These are phyloP conservation scores for Tolypocladium inflatum DNA, from an alignment of 2,329 filamentous ascomycete genomes.

Conservation along the genomic window DNA sequence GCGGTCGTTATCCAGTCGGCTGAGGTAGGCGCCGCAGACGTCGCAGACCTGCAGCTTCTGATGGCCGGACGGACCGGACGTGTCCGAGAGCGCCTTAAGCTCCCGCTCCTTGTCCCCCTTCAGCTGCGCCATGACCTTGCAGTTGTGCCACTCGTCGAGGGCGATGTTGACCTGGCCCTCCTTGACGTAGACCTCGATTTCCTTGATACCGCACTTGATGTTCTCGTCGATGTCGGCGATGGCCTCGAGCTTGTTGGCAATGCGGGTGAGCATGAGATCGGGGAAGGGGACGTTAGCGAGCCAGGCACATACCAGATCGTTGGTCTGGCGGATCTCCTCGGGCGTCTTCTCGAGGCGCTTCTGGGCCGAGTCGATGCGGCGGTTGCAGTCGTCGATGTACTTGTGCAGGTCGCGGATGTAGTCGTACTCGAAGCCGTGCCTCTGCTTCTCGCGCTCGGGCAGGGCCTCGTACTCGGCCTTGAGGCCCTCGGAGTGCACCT, in stretches of 20 bases:
- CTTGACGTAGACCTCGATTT: constrained; percentile 41
- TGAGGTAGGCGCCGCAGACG: constrained; percentile 92
- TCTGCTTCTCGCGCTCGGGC: constrained; percentile 59
- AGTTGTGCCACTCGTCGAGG: constrained; percentile 79
- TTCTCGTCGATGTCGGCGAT: constrained; percentile 74
- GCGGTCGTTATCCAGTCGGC: constrained; percentile 85
- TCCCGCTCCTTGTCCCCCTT: constrained; percentile 82
- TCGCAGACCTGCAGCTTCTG: constrained; percentile 99
- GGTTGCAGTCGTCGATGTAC: constrained; percentile 94
- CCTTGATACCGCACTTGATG: constrained; percentile 73
- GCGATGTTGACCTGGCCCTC: constrained; percentile 60
- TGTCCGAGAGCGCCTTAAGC: constrained; percentile 83
- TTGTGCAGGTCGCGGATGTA: constrained; percentile 94
- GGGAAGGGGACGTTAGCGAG: not conserved
- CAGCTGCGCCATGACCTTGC: constrained; percentile 68
- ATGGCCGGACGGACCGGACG: constrained; percentile 83
- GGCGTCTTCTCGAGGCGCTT: constrained; percentile 90
- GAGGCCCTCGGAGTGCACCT: constrained; percentile 78
- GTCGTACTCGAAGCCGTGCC: constrained; percentile 89
- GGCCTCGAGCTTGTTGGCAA: constrained; percentile 49
- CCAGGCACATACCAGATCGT: constrained; percentile 50
- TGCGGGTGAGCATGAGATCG: accelerated
- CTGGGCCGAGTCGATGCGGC: constrained; percentile 84
- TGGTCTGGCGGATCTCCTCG: constrained; percentile 94
- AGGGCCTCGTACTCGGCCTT: constrained; percentile 82